Base-by-base conservation (phyloP, 2,329 filamentous ascomycete genomes). In the Salinomyces thailandicus region DNA sequence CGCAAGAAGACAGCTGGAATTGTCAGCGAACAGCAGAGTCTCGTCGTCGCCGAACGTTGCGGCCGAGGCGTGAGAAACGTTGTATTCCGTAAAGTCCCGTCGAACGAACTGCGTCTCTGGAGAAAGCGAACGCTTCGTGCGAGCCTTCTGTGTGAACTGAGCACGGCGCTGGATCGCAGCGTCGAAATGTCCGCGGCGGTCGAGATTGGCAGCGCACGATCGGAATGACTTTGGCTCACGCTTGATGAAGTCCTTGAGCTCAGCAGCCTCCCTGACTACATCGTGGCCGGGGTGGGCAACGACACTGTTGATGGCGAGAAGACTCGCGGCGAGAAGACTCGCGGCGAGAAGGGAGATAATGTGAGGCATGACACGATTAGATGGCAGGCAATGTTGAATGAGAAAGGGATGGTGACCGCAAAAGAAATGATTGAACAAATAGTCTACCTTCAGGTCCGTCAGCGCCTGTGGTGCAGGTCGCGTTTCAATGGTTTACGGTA, bases 1-100 rank as follows among this genome's bases (percentile, higher is more conserved):
- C 9, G 47, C 42, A 5, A 56, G 44, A 11, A 52, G 42, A 36
- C 50, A 55, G 33, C 41, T 47, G 2, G 50, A 46, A 37, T 54
- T 50, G 38, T 41, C 47, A 13, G 36, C 34, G 33, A 49, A 50
- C 17, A 49, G 36, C 12, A 37, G 24, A 5, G 30, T 41, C 35
- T 47, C 46, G 17, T 49, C 46, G 18, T 37, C 34, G 45, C 59
- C 20, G 20, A 44, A 18, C 33, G 36, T n/a, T 39, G 36, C 29
- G 45, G 7, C 20, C 20, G 20, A 24, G 7, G 20, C 20, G 20
- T 24, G 20, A 7, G 46, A 44, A 34, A 43, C 39, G 35, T 49
- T 48, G 43, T 46, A 45, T 12, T 35, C 33, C 15, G 42, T 35
- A 26, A 45, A 48, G 38, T 49, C 49, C 20, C 49, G 49, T 20